Evolutionary conservation across 345 rosid genomes (phyloP).

Genomic region (Moricandia arvensis): DNA sequence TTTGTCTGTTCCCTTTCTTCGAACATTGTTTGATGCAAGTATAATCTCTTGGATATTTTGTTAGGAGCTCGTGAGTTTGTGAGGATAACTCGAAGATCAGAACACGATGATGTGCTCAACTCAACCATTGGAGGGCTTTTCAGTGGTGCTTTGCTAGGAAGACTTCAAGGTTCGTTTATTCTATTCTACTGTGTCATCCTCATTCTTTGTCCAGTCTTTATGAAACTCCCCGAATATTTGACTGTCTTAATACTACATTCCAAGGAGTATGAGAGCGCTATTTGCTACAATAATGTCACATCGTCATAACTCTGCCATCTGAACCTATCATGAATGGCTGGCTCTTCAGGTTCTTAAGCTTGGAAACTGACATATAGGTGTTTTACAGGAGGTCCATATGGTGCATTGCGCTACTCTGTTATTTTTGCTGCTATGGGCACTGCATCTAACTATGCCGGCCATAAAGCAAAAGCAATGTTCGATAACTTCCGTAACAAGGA

Average conservation of each 20-base stretch:
- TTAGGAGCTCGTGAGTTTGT: conserved; percentile 85
- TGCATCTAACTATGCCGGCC: conserved; percentile 51
- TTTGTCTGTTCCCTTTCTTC: not conserved
- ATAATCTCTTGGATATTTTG: conserved; percentile 23
- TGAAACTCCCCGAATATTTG: not conserved
- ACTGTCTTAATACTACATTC: not conserved
- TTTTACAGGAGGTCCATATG: conserved; percentile 66
- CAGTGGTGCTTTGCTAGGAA: conserved; percentile 79
- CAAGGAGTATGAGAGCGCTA: not conserved
- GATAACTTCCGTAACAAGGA: conserved; percentile 37
- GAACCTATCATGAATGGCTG: not conserved
- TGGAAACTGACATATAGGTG: conserved; percentile 7
- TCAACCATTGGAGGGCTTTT: conserved; percentile 78
- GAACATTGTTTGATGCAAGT: not conserved
- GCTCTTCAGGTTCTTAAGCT: not conserved
- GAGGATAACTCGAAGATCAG: conserved; percentile 62
- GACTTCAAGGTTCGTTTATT: conserved; percentile 63
- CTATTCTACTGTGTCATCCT: not conserved
- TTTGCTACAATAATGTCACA: not conserved
- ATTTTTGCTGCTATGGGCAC: conserved; percentile 68
- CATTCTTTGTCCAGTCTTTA: too few relatives aligned
- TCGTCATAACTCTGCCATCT: not conserved
- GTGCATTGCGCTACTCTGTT: conserved; percentile 71
- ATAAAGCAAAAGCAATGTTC: conserved; percentile 46
- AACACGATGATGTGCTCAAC: conserved; percentile 64